These are phyloP conservation scores for Halophytophthora polymorphica DNA, from an alignment of 352 stramenopile species.

Conservation along the genomic window DNA sequence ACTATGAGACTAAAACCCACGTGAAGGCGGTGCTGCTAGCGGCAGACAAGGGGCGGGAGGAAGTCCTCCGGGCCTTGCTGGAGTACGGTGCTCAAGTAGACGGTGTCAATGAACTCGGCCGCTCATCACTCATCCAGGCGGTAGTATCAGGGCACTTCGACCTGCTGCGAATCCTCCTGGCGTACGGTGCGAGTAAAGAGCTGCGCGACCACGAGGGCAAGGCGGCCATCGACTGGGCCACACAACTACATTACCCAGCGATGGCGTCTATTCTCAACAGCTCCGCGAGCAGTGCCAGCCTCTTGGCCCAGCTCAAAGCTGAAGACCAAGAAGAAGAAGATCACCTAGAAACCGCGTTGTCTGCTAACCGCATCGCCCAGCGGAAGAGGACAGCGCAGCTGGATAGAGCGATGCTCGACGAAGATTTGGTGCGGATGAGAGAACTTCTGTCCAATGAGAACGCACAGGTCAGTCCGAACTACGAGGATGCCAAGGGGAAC, in stretches of 20 bases:
- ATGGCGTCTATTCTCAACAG: conserved; percentile 35
- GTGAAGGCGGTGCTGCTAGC: conserved; percentile 41
- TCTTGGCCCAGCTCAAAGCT: conserved; percentile 36
- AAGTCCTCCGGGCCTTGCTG: conserved; percentile 38
- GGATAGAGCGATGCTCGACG: conserved; percentile 31
- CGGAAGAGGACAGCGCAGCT: conserved; percentile 23
- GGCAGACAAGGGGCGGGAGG: conserved; percentile 44
- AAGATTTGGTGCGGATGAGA: conserved; percentile 27
- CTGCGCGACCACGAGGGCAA: conserved; percentile 20
- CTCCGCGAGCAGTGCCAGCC: conserved; percentile 10
- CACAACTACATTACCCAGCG: conserved; percentile 16
- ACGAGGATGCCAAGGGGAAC: conserved; percentile 38
- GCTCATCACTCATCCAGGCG: conserved; percentile 51
- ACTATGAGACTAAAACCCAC: conserved; percentile 30
- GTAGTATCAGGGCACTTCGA: conserved; percentile 38
- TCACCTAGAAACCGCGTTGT: conserved; percentile 11
- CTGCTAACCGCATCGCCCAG: conserved; percentile 11
- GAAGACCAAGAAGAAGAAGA: conserved; percentile 37
- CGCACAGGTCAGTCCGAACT: conserved; percentile 40
- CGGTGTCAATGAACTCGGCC: conserved; percentile 17
- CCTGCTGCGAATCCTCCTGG: conserved; percentile 35
- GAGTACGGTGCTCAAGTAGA: conserved; percentile 36
- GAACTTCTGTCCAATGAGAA: conserved; percentile 34
- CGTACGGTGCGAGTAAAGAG: conserved; percentile 32
- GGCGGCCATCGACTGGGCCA: conserved; percentile 37